Evolutionary conservation across 768 basidiomycete species (phyloP), one percentile per base, ranked within the genome.

Genomic region (Stropharia rugosoannulata): DNA sequence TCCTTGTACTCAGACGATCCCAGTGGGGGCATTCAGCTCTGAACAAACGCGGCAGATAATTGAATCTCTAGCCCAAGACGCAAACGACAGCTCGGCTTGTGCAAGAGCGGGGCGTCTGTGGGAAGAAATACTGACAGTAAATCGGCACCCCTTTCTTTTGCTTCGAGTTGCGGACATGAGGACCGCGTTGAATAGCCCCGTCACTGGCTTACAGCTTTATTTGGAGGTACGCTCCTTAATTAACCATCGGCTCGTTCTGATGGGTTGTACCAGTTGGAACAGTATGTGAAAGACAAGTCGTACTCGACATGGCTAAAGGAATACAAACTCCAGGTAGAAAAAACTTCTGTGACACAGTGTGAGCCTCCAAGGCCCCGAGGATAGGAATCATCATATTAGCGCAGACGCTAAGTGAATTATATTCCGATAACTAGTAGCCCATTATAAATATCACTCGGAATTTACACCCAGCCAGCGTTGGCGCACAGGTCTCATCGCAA

Each of bases 101-200:
- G 55, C 55, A 29, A 46, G 22, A 54, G 53, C 59, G 12, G 59
- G 43, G 22, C 52, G 55, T 25, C 38, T 60, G n/a, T 60, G 59
- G 59, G 55, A 57, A 49, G 15, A 15, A 7, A 10, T 27, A 6
- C 48, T 36, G 15, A 8, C 22, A n/a, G 15, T 12, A 1, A 18
- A 27, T 22, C 1, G 45, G 7, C 19, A 27, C 25, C 45, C 45
- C 19, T 46, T 27, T 13, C 22, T 46, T 15, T n/a, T 46, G 45
- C 19, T 46, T 13, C 19, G 45, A n/a, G 45, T 46, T 1, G 45
- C 27, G 27, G 45, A 46, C 27, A 46, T 46, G 22, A 22, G 45
- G 22, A 46, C 29, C 22, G 16, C 45, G 45, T n/a, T 46, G 2
- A 27, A 25, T n/a, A 46, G 45, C 19, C 19, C 19, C 13, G 22